Base-by-base conservation (phyloP, 352 stramenopile genomes). In the Phytophthora palmivora region DNA sequence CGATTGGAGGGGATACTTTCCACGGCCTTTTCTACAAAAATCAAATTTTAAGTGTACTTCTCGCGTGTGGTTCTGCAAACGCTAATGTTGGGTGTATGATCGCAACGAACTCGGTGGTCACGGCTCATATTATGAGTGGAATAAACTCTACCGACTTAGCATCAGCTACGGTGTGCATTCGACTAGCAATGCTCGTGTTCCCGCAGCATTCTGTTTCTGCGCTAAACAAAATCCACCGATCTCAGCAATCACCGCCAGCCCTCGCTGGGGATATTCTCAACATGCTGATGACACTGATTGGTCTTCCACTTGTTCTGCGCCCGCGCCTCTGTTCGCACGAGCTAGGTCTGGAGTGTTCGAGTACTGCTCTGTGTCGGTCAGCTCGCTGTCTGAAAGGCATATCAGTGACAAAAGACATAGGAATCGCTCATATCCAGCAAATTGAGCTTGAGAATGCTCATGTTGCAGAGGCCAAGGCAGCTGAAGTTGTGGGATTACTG, bases 111-210 rank as follows among this genome's bases (percentile, higher is more conserved):
- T 16, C 64, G 0, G 77, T 83, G 12, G 74, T 96, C 4, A 80
- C 80, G 0, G 57, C 63, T n/a, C 76, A 88, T 18, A 75, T 94
- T 56, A 74, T 94, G 7, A 63, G 63, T 22, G 86, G 79, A 30
- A 88, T 96, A 52, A 68, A 78, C 18, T 82, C 84, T 0, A 36
- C 72, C 0, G 85, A 94, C 44, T 51, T 94, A 18, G 67, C 87
- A 45, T 84, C 79, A 8, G 81, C 80, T 7, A 92, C 79, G 7
- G 76, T 94, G 28, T 94, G 81, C 53, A 88, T 94, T 58, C 84
- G 84, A n/a, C 67, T 96, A 24, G 86, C 81, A 1, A 94, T 94
- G 87, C 65, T 96, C 8, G 70, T 94, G 32, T 91, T 96, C 58
- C 87, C 87, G 0, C 60, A 91, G 7, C 81, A 91, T 55, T 94